phyloP scores from a whole-genome alignment of 768 basidiomycete genomes.

The Psilocybe cubensis region DNA sequence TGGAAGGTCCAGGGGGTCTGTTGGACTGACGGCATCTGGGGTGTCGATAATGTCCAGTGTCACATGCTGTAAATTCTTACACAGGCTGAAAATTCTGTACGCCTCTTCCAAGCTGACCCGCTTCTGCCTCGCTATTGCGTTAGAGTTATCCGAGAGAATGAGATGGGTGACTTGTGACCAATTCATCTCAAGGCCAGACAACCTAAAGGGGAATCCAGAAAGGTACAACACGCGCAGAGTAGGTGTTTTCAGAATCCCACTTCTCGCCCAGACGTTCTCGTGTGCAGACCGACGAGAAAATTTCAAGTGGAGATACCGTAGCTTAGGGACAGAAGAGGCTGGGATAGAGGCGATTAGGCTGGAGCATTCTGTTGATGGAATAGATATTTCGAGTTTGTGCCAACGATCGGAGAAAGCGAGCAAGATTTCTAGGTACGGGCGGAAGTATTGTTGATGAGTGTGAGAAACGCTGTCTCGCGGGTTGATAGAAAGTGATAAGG shows the following conservation, averaged over 20 bases:
- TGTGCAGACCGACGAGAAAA: conserved; percentile 7
- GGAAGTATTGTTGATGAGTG: background rate
- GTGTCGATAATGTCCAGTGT: conserved; percentile 6
- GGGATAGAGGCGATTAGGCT: background rate
- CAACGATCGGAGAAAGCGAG: conserved; percentile 14
- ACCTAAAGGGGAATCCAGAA: conserved; percentile 1
- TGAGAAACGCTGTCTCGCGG: conserved; percentile 1
- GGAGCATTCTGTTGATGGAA: conserved; percentile 6
- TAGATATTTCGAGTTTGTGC: conserved; percentile 12
- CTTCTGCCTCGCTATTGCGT: background rate
- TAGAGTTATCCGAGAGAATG: background rate
- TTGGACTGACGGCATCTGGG: background rate
- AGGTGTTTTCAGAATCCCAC: conserved; percentile 10
- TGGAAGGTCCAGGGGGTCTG: conserved; percentile 5
- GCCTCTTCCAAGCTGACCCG: conserved; percentile 8
- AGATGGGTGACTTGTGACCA: conserved; percentile 12
- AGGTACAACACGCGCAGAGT: conserved; percentile 10
- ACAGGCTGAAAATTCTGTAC: conserved; percentile 5
- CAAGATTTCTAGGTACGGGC: conserved; percentile 13
- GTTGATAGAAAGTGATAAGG: conserved; percentile 16
- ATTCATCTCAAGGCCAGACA: conserved; percentile 4
- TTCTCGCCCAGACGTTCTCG: conserved; percentile 5
- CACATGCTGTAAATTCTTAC: conserved; percentile 8
- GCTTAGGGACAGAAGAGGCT: conserved; percentile 4
- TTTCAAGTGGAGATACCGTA: conserved; percentile 13